Evolutionary conservation across 2,329 filamentous ascomycete species (phyloP).

Genomic region (Aspergillus sp.): DNA sequence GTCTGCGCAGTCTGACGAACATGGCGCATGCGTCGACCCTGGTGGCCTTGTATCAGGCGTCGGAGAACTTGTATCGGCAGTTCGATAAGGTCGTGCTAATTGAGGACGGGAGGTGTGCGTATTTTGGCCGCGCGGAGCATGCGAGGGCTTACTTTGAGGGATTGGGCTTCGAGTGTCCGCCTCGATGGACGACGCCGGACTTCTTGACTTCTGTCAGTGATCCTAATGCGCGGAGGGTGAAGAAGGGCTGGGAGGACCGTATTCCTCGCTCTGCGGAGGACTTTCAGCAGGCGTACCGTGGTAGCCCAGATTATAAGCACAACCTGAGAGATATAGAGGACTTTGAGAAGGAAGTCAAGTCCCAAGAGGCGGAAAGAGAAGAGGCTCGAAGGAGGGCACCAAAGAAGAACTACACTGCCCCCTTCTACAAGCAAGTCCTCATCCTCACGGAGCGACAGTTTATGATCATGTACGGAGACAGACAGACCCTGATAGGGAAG

Average conservation of each 20-base stretch:
- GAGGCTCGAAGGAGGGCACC: slow-evolving; percentile 37
- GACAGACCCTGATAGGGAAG: slow-evolving; percentile 51
- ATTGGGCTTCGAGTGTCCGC: slow-evolving; percentile 72
- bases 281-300: slow-evolving; percentile 53
- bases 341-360: slow-evolving; percentile 53
- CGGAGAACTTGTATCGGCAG: slow-evolving; percentile 50
- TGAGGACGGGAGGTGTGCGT: slow-evolving; percentile 69
- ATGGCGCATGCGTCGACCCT: slow-evolving; percentile 61
- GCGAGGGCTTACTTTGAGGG: slow-evolving; percentile 69
- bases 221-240: slow-evolving; percentile 57
- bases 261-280: slow-evolving; percentile 57
- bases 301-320: slow-evolving; percentile 46
- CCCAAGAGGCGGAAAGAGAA: slow-evolving; percentile 43
- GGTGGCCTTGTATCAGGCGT: slow-evolving; percentile 71
- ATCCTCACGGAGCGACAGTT: slow-evolving; percentile 57
- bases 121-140: slow-evolving; percentile 63
- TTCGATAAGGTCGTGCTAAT: slow-evolving; percentile 70
- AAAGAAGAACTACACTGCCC: slow-evolving; percentile 55
- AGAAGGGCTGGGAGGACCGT: slow-evolving; percentile 57
- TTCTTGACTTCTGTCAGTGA: slow-evolving; percentile 76
- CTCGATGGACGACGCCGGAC: slow-evolving; percentile 70
- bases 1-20: slow-evolving; percentile 64
- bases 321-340: slow-evolving; percentile 51
- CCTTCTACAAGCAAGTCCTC: slow-evolving; percentile 51
- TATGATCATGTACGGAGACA: slow-evolving; percentile 56